Percentiles rank a stretch among this genome's conserved stretches.
phyloP scores from a whole-genome alignment of 257 asterid species.

The Solanum commersonii region DNA sequence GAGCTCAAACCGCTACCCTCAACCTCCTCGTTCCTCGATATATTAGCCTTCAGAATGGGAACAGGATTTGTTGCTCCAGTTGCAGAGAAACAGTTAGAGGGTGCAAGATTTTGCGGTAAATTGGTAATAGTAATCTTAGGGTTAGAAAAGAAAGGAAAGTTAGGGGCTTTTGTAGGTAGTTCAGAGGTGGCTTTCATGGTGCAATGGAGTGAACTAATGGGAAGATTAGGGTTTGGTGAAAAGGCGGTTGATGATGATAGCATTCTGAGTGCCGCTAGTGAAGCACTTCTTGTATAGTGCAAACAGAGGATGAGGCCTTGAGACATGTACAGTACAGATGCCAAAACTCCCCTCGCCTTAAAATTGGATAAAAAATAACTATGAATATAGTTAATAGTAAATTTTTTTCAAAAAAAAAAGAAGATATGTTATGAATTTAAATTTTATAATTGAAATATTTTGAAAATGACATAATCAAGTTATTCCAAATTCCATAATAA shows the following conservation, averaged over 20 bases:
- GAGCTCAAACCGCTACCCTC: conserved; percentile 1
- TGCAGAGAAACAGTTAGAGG: conserved; percentile 23
- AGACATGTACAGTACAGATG: neutral
- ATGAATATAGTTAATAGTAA: neutral
- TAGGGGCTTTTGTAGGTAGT: conserved; percentile 15
- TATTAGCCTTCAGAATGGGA: neutral
- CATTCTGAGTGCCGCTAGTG: conserved; percentile 27
- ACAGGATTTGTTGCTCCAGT: neutral
- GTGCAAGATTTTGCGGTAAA: conserved; percentile 8
- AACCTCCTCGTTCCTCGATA: neutral
- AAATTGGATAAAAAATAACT: neutral
- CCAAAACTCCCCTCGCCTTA: neutral
- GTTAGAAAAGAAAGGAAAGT: conserved; percentile 17
- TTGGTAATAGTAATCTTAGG: conserved; percentile 24
- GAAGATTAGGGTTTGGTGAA: conserved; percentile 25
- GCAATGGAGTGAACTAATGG: neutral
- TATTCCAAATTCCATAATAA: neutral
- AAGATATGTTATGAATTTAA: neutral
- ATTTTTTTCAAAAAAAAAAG: neutral
- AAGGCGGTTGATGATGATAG: conserved; percentile 7
- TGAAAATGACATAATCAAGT: neutral
- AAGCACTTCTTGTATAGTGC: conserved; percentile 21
- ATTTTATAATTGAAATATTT: neutral
- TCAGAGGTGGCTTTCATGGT: conserved; percentile 26
- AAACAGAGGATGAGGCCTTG: conserved; percentile 19